Base-by-base conservation (phyloP, 352 stramenopile genomes). In the Phytophthora hibernalis region DNA sequence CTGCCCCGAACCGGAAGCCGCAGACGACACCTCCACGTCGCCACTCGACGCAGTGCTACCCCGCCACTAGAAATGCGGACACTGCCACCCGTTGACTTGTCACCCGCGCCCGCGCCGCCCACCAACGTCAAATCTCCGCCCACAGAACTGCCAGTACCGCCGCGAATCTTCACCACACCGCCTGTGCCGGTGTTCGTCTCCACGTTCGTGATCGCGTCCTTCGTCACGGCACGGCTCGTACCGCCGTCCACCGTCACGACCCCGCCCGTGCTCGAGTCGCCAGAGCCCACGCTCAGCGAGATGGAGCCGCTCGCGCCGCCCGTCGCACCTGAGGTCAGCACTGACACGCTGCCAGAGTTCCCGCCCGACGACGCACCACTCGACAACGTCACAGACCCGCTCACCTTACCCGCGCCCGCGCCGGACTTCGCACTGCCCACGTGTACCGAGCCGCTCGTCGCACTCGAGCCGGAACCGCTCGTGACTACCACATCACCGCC, bases 21-120 rank as follows among this genome's bases (percentile, higher is more conserved):
- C 57, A 5, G 57, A 54, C 3, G 48, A 66, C 18, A 66, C 40
- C 18, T 43, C 38, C 48, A 66, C 58, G 21, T 66, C 30, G 40
- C 58, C 58, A 16, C 48, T 64, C 35, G 35, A 20, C 5, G 12
- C 35, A 42, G 16, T n/a, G n/a, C n/a, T n/a, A n/a, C n/a, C n/a
- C n/a, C n/a, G n/a, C n/a, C n/a, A n/a, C n/a, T n/a, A n/a, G n/a
- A n/a, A n/a, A n/a, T n/a, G n/a, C n/a, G n/a, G n/a, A n/a, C n/a
- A n/a, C n/a, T n/a, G n/a, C n/a, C n/a, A n/a, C n/a, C n/a, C n/a
- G n/a, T n/a, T n/a, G n/a, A n/a, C n/a, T n/a, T n/a, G n/a, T n/a
- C n/a, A n/a, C n/a, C n/a, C n/a, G n/a, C n/a, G n/a, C n/a, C n/a
- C n/a, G n/a, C n/a, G n/a, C n/a, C n/a, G n/a, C n/a, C n/a, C n/a